Evolutionary conservation across 2,329 filamentous ascomycete species (phyloP), one percentile per base, ranked within the genome.

Genomic region (Alternaria longipes): DNA sequence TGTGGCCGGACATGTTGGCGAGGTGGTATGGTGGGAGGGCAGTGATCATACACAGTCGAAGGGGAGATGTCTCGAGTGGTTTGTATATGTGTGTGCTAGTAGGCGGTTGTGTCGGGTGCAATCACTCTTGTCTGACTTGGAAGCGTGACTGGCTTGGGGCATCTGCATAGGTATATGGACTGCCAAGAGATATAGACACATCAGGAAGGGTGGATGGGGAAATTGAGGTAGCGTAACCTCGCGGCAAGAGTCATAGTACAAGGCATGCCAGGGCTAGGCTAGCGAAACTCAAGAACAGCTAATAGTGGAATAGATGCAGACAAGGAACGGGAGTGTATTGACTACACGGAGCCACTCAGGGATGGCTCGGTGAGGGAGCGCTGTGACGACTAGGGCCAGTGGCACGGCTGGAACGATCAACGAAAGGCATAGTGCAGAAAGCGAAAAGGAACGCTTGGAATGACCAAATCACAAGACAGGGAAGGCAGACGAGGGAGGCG

Each of bases 361-460:
- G 68, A 74, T 72, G 68, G 70, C 65, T 71, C 68, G 66, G 66
- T 71, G 71, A 76, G 75, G 73, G 74, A 77, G 72, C 63, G 70
- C 72, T 71, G 74, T 73, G 70, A 77, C 73, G 67, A 73, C 66
- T 67, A 72, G 72, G 70, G 69, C 62, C 69, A 75, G 74, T 75
- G 74, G 73, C 76, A 78, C 76, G 75, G 76, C 73, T 78, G 72
- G 75, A 75, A 75, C 71, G 71, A 77, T 76, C 69, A 74, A 67
- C 71, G 58, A 69, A 63, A 69, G 71, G 54, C 58, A 60, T 56
- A 55, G 52, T 67, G 71, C 69, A 75, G 69, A 68, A 69, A 61
- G 71, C 68, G 72, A 76, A 74, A 74, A 78, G 70, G 71, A 75
- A 75, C 62, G 66, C 66, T 69, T 70, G 64, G 53, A 65, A 65